Evolutionary conservation across 2,329 filamentous ascomycete genomes (phyloP), one percentile per base, ranked within the genome.

Genomic region (Aureobasidium sp.): DNA sequence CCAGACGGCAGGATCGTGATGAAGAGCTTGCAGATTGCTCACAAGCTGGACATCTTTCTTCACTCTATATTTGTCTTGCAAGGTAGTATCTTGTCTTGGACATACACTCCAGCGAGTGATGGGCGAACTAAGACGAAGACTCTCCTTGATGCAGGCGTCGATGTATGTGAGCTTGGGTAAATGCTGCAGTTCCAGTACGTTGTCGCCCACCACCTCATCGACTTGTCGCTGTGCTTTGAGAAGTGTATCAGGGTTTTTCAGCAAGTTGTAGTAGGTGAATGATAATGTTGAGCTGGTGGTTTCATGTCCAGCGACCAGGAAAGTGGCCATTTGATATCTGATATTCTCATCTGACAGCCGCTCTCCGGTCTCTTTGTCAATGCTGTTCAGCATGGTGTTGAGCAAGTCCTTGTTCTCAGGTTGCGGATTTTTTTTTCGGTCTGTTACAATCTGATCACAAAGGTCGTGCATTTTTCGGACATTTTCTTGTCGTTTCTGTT

Each of bases 311-410:
- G 73, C 83, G 57, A 85, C 85, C 44, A 87, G 81, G 77, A 89
- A 87, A 2, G 82, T 82, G 59, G 88, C 82, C 66, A 90, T 84
- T 70, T 90, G 87, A 71, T 88, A 84, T 52, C 87, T 79, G 53
- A 88, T 80, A 63, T 83, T 82, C 11, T 81, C 81, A 5, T 88
- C 82, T 5, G 75, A 80, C 66, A 90, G 76, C 2, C 73, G 74
- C 63, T 79, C 76, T 31, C 83, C 84, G 0, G 86, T 88, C 68
- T 86, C 79, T 0, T 84, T 81, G 65, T 90, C 87, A 44, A 77
- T 79, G 14, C 76, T 80, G 61, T 81, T 79, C 63, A 89, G 70
- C 70, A 90, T 76, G 3, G 81, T 80, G 56, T 84, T 78, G 9
- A 89, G 78, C 31, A 88, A 67, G 67, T 89, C 87, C 51, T 82